Conservation (phyloP, 2,329 filamentous ascomycete species). For the Claviceps africana region DNA sequence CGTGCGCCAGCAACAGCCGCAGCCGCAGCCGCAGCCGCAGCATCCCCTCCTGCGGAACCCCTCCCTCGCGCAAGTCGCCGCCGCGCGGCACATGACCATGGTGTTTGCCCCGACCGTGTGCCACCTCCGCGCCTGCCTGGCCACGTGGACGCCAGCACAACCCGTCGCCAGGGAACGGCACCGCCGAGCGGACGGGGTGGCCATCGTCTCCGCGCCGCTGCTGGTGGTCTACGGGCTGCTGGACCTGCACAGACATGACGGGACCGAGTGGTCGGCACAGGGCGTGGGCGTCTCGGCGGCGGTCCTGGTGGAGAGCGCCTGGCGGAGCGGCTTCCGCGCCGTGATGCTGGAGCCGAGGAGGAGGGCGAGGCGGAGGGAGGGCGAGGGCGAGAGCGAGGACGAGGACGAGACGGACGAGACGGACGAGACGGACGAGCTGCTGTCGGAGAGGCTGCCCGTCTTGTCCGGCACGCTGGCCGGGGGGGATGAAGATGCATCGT, state of each 20-base stretch:
- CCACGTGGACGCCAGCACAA: constrained; percentile 34
- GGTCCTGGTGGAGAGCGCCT: constrained; percentile 46
- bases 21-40: neutral
- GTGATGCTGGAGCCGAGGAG: constrained; percentile 33
- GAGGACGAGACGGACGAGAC: no score
- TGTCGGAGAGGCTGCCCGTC: constrained; percentile 43
- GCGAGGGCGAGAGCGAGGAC: neutral
- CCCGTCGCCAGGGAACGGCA: no score
- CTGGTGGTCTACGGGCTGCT: constrained; percentile 54
- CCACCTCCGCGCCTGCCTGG: constrained; percentile 63
- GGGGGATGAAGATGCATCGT: constrained; percentile 31
- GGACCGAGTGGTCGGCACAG: constrained; percentile 63
- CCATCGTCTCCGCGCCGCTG: constrained; percentile 25
- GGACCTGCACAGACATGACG: constrained; percentile 45
- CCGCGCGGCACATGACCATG: constrained; percentile 53
- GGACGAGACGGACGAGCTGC: constrained; percentile 15
- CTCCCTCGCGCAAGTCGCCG: constrained; percentile 54
- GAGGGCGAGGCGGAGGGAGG: constrained; percentile 16
- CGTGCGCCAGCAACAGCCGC: constrained; percentile 16
- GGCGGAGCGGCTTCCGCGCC: constrained; percentile 27
- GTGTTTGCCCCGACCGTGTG: constrained; percentile 63
- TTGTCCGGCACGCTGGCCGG: constrained; percentile 41
- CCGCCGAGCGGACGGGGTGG: constrained; percentile 11
- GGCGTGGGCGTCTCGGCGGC: constrained; percentile 52
- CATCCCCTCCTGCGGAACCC: constrained; percentile 36